Percentiles rank a stretch among this genome's conserved stretches.
These are phyloP conservation scores for Monosporascus ibericus DNA, from an alignment of 2,329 filamentous ascomycete genomes.

Conservation along the genomic window DNA sequence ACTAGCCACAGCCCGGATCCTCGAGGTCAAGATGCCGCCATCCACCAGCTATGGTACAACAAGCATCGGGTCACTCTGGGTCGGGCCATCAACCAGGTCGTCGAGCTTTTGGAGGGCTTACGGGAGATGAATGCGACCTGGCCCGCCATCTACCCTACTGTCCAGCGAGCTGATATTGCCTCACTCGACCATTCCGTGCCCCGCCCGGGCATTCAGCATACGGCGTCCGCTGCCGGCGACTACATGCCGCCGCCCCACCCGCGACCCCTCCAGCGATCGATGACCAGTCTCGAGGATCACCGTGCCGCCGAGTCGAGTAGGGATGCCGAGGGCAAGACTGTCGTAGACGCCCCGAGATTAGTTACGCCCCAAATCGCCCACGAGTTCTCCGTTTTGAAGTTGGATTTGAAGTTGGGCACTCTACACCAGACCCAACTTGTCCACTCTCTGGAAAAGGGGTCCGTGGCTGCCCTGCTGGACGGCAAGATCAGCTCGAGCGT, in stretches of 20 bases:
- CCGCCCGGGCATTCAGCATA: constrained; percentile 58
- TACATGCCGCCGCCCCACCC: constrained; percentile 34
- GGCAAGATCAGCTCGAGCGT: constrained; percentile 93
- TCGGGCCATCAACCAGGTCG: constrained; percentile 77
- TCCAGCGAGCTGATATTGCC: constrained; percentile 53
- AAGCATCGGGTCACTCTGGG: constrained; percentile 82
- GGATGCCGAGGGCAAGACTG: constrained; percentile 54
- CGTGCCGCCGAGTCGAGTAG: constrained; percentile 66
- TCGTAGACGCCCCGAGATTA: constrained; percentile 65
- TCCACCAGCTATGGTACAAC: constrained; percentile 93
- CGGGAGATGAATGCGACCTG: constrained; percentile 86
- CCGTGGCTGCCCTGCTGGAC: constrained; percentile 83
- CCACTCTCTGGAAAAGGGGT: constrained; percentile 87
- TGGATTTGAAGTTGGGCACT: constrained; percentile 85
- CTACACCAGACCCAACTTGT: constrained; percentile 85
- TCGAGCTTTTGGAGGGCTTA: constrained; percentile 75
- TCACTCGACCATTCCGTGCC: constrained; percentile 39
- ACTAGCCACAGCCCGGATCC: constrained; percentile 45
- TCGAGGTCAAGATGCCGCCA: constrained; percentile 68
- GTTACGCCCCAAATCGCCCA: constrained; percentile 90
- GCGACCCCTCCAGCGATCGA: constrained; percentile 56
- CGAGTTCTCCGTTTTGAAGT: constrained; percentile 90
- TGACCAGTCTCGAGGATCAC: constrained; percentile 61
- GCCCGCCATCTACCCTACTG: constrained; percentile 92
- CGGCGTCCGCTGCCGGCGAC: constrained; percentile 54